Evolutionary conservation across 2,329 filamentous ascomycete species (phyloP), one percentile per base, ranked within the genome.

Genomic region (Diaporthe amygdali): DNA sequence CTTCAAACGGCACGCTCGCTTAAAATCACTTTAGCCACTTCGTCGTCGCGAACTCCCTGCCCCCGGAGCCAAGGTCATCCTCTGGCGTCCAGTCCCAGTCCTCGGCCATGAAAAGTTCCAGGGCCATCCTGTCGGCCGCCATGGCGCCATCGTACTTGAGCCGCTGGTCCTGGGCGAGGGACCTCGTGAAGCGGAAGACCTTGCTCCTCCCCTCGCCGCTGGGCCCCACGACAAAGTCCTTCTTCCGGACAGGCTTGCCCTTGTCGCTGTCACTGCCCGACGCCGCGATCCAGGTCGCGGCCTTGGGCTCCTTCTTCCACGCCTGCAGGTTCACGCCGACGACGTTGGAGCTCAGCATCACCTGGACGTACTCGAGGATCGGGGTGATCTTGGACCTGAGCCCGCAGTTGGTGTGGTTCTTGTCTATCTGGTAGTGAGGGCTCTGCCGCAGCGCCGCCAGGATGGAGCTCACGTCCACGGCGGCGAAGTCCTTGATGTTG

Each of bases 361-460:
- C 79, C 70, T 89, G 86, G 37, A 95, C 81, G 67, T 90, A 88
- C 68, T 93, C 91, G 20, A 94, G 79, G 4, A 93, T 85, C 9
- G 92, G 91, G 47, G 93, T 82, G 4, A 94, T 80, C 22, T 90
- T 86, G 3, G 89, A 90, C 54, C 92, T 84, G 46, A 94, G 84
- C 1, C 93, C 93, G 77, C 93, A 95, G 79, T 94, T 92, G 1
- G 86, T 86, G 79, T 95, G 93, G 77, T 94, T 85, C 74, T 87
- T 88, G 79, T 95, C 92, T 71, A 95, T 87, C 79, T 95, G 93
- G 77, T 95, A 95, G 69, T 86, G 87, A 1, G 93, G 91, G 63
- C 88, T 90, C 79, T 94, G 90, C 46, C 89, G 87, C 27, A 95
- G 82, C 0, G 85, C 85, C 12, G 88, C 82, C 20, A 95, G 78